Evolutionary conservation across 83 land plant species (phyloP).

Genomic region (Picea mariana): DNA sequence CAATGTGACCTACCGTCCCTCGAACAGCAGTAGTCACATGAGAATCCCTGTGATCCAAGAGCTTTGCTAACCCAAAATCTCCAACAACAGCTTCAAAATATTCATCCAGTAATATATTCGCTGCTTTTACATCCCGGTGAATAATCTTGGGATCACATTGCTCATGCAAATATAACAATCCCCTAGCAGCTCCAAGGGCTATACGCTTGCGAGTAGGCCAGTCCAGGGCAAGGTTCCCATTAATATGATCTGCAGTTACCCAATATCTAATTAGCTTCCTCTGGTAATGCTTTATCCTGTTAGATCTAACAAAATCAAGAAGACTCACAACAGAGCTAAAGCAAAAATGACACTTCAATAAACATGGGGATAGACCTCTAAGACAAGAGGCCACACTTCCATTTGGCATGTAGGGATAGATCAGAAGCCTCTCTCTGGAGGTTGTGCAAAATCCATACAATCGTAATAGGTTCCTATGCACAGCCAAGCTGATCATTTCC

Average conservation of each 20-base stretch:
- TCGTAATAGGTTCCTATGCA: constrained; percentile 73
- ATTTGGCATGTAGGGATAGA: constrained; percentile 82
- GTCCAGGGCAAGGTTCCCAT: constrained; percentile 54
- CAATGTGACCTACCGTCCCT: constrained; percentile 59
- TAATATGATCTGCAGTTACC: constrained; percentile 36
- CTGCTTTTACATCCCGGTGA: constrained; percentile 75
- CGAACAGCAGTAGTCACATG: constrained; percentile 77
- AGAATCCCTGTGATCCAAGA: constrained; percentile 61
- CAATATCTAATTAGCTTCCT: too few species aligned
- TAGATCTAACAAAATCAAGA: too few species aligned
- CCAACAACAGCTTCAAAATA: constrained; percentile 80
- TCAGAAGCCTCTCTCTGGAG: constrained; percentile 66
- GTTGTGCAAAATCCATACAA: constrained; percentile 81
- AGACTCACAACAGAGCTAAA: too few species aligned
- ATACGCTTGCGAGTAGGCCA: constrained; percentile 65
- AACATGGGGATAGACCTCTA: constrained; percentile 49
- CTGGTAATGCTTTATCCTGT: too few species aligned
- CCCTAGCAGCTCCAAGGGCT: constrained; percentile 69
- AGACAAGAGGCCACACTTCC: constrained; percentile 84
- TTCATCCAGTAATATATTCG: constrained; percentile 76
- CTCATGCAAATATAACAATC: constrained; percentile 63
- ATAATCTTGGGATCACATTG: constrained; percentile 82
- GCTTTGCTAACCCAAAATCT: constrained; percentile 74
- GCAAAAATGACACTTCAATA: too few species aligned
- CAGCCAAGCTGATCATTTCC: constrained; percentile 72